Base-by-base conservation (phyloP, 306 rosid species). In the Urtica urens region DNA sequence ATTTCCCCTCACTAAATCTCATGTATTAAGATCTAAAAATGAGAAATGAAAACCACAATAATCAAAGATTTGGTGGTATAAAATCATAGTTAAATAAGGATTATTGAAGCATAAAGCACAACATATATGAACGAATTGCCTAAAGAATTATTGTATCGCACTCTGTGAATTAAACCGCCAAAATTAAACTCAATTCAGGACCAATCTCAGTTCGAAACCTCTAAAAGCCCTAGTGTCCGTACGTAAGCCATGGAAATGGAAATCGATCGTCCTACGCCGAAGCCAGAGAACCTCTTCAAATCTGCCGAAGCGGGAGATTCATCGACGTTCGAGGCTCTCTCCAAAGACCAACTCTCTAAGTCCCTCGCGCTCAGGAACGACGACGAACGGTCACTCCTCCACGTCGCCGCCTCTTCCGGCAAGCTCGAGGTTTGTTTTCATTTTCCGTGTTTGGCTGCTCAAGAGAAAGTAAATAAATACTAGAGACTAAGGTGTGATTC, bases 331-430 rank as follows among this genome's bases (percentile, higher is more conserved):
- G 20, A 44, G 48, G 40, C 72, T 10, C 74, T 81, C 22, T 45
- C 90, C 0, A 60, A 49, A 12, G 52, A 68, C 10, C 56, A 52
- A 55, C 84, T 84, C 39, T 72, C 83, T n/a, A 52, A 62, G 41
- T 65, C 75, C 10, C 77, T 81, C 22, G 70, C 80, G 55, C 65
- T 76, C 10, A 57, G 82, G 45, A 84, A 84, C 71, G 97, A 84
- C 59, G 97, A 84, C 55, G 65, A 28, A 35, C 95, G 97, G 39
- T 78, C 96, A 53, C 72, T 88, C 68, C 81, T 83, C 21, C 95
- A 88, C 53, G 83, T 76, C 26, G 86, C 95, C 19, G 84, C 55
- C 48, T 81, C 96, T 66, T 76, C 78, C 6, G 66, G 67, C 25
- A 83, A 66, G 59, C n/a, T 78, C 25, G 72, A 84, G 87, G 97